Evolutionary conservation across 192 early-diverging fungal genomes (phyloP), one percentile per base, ranked within the genome.

Genomic region (Podila epicladia): DNA sequence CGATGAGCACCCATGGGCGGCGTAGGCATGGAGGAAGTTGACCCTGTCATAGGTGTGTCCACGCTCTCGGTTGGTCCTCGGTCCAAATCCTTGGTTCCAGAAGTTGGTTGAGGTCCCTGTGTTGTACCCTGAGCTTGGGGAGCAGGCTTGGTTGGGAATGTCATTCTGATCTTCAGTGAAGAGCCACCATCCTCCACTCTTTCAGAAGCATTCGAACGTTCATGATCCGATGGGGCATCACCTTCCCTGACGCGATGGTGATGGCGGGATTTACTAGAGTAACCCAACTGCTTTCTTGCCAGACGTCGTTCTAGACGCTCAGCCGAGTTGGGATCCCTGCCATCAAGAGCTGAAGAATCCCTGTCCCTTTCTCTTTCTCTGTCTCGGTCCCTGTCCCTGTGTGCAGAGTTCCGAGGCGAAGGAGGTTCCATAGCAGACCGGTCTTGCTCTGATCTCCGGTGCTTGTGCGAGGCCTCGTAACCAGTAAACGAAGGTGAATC

Each of bases 241-340:
- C 45, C 57, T 2, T 78, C 75, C 38, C 64, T 64, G 5, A 26
- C 35, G 26, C 69, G 75, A 0, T 57, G 64, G 51, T 57, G 64
- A 37, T 51, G 57, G 9, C 73, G 73, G n/a, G 49, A 24, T 50
- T 74, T 73, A 9, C 50, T 51, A 2, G 67, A 51, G 11, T 63
- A 38, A 32, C 70, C 71, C n/a, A 78, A 35, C 26, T 63, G 26
- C 31, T 61, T 78, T 35, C 65, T 32, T 9, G 69, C 75, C n/a
- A 78, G 38, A 9, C 75, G 75, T 50, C 75, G 75, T 33, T 78
- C 75, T 65, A 60, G 22, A 1, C 75, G 68, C 22, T 55, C 53
- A 24, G 53, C 53, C 20, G 53, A 55, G n/a, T 19, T 55, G 53
- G 24, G n/a, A 55, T 55, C 53, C 20, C 53, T 55, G 24, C 53